phyloP scores from a whole-genome alignment of 306 rosid genomes.

The Cucurbita maxima region DNA sequence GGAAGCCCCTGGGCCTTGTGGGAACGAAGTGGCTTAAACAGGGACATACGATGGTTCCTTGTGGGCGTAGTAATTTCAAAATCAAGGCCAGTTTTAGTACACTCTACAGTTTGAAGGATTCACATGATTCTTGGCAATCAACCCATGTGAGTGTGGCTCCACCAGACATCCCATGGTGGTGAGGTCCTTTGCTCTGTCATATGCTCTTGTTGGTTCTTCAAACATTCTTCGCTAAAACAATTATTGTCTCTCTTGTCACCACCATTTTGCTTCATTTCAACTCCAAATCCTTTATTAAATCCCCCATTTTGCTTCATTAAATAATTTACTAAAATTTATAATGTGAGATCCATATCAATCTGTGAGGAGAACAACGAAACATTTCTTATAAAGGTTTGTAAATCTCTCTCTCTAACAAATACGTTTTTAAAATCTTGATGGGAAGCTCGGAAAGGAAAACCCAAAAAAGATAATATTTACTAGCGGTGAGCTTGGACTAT shows the following conservation, averaged over 20 bases:
- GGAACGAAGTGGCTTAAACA: neutral
- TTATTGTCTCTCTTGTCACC: neutral
- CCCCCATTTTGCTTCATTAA: no score
- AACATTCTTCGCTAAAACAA: constrained; percentile 2
- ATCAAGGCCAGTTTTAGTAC: neutral
- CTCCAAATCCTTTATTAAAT: neutral
- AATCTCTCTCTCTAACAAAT: no score
- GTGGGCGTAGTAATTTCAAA: neutral
- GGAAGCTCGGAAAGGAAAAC: no score
- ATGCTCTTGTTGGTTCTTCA: neutral
- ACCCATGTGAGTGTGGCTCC: constrained; percentile 8
- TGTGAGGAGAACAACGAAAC: no score
- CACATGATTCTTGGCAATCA: neutral
- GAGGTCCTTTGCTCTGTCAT: neutral
- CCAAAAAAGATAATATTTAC: no score
- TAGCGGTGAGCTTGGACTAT: no score
- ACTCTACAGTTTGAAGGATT: neutral
- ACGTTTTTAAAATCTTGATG: no score
- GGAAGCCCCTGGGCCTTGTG: neutral
- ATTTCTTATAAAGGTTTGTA: no score
- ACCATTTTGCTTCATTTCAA: constrained; percentile 1
- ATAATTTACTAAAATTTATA: no score
- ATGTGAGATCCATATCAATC: no score
- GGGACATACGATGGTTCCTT: neutral
- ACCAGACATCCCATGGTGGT: neutral